Base-by-base conservation (phyloP, 257 asterid species). In the Capsicum chinense region DNA sequence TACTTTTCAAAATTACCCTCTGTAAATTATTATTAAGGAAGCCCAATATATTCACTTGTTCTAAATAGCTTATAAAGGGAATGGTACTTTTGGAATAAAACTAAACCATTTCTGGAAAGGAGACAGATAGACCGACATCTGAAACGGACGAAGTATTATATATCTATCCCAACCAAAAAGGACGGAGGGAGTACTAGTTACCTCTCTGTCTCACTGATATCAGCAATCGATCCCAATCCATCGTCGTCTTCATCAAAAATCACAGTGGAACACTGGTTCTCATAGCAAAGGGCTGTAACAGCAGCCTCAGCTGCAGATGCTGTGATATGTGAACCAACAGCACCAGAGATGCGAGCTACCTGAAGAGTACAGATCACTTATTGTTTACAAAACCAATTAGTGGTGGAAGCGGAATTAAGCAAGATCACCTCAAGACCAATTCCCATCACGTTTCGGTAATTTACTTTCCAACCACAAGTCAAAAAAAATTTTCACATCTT, bases 251-350 rank as follows among this genome's bases (percentile, higher is more conserved):
- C 95, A 35, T 92, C 94, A 83, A 94, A 90, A 81, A 96, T 84
- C 81, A 92, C 97, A 89, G 91, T 92, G 9, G 98, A 87, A 90
- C 99, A 96, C 74, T 93, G 93, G 82, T 93, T 96, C 86, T 94
- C 99, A 62, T 88, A 91, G 90, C 98, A 96, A 88, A 96, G 98
- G 39, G 95, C 95, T 15, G 94, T 86, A 83, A 94, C 91, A 71
- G 98, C 97, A 86, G 99, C 99, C 86, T 94, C 98, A 82, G 95
- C 94, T 58, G 97, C 99, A 79, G 92, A 91, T 81, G 95, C 94
- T 73, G 94, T 85, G 83, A 92, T 89, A 64, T 88, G 92, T 56
- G 95, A 97, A 14, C 95, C 98, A 90, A 96, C 89, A 88, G 89
- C 89, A 76, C 91, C 84, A 39, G 98, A 92, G 80, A 96, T 92